phyloP scores from a whole-genome alignment of 352 stramenopile genomes.

The Pythium folliculosum region DNA sequence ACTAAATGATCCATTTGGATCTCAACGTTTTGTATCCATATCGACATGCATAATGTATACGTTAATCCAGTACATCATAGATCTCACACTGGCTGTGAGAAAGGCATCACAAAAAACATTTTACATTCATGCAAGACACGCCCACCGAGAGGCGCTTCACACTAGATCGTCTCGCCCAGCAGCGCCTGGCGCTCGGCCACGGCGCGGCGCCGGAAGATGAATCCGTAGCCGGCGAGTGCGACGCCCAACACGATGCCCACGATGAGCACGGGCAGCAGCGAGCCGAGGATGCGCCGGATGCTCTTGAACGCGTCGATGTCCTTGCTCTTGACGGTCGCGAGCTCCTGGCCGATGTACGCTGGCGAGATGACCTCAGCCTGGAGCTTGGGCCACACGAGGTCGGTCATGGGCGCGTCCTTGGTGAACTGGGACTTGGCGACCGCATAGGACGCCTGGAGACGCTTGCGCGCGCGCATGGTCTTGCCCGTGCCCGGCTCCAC shows the following conservation, averaged over 20 bases:
- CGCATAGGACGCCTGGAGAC: conserved; percentile 58
- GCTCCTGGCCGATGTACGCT: conserved; percentile 63
- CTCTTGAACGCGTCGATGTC: conserved; percentile 48
- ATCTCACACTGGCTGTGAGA: too few relatives aligned
- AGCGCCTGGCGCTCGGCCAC: conserved; percentile 7
- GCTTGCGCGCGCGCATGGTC: conserved; percentile 69
- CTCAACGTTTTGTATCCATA: neutral
- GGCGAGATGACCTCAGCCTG: conserved; percentile 59
- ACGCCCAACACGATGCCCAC: conserved; percentile 52
- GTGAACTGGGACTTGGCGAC: conserved; percentile 44
- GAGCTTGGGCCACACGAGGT: conserved; percentile 59
- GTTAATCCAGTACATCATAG: too few relatives aligned
- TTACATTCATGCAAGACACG: neutral
- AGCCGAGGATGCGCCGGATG: conserved; percentile 45
- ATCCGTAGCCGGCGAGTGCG: conserved; percentile 35
- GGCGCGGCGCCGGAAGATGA: conserved; percentile 46
- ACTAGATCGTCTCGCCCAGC: conserved; percentile 6
- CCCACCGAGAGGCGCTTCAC: too few relatives aligned
- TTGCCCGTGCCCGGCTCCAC: conserved; percentile 71
- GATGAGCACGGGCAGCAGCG: conserved; percentile 63
- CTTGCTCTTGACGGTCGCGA: conserved; percentile 44
- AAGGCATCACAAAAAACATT: too few relatives aligned
- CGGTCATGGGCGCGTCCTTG: conserved; percentile 50
- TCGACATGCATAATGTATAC: neutral
- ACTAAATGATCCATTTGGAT: neutral